Evolutionary conservation across 2,329 filamentous ascomycete species (phyloP), one percentile per base, ranked within the genome.

Genomic region (Paecilomyces sp.): DNA sequence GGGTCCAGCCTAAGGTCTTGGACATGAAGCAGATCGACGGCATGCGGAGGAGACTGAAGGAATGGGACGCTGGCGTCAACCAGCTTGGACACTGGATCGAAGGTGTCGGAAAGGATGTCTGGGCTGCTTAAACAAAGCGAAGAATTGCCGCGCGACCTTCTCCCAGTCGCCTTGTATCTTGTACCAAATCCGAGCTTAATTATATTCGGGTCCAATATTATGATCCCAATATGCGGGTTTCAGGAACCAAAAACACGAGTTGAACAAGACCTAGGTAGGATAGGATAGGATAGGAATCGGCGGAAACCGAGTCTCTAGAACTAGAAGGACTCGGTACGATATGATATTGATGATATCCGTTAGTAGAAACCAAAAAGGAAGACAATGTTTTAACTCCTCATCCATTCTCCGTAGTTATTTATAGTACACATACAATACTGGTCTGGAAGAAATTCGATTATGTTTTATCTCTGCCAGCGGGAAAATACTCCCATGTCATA

Each of bases 1-100:
- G 94, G 94, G 94, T 99, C 61, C 94, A 99, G 80, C 94, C 94
- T 24, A 97, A 97, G 84, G 92, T 99, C 33, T 79, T 99, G 66
- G 94, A 97, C 75, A 91, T 92, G 86, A 87, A 86, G 76, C 94
- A 97, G 81, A 96, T 99, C 68, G 90, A 89, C 70, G 90, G 88
- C 70, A 97, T 99, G 93, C 86, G 91, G 69, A 83, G 86, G 71
- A 83, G 94, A 68, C 78, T 99, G 71, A 88, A 89, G 73, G 93
- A 99, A 70, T 99, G 94, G 94, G 92, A 97, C 74, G 87, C 88
- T 56, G 96, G 92, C 72, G 93, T 99, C 64, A 97, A 97, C 75
- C 88, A 94, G 76, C 82, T 99, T 60, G 93, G 93, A 64, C 94
- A 96, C 79, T 97, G 92, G 92, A 96, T 97, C 71, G 93, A 97